These are phyloP conservation scores for Lactarius akahatsu DNA, from an alignment of 768 basidiomycete species.

Conservation along the genomic window DNA sequence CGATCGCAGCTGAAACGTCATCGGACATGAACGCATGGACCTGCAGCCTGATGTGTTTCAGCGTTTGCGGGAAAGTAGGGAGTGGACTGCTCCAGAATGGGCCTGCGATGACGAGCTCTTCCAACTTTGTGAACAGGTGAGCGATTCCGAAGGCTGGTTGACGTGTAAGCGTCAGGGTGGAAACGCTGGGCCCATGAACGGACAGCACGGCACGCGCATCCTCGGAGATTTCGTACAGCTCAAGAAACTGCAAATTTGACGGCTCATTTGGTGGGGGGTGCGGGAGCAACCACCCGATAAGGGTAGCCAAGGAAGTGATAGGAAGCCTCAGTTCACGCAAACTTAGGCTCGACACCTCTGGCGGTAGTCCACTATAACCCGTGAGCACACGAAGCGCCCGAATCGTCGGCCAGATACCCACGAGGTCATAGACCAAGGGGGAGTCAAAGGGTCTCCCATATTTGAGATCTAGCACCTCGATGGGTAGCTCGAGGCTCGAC, in stretches of 20 bases:
- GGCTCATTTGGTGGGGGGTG: not conserved
- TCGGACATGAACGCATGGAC: slow-evolving; percentile 23
- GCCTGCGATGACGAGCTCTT: slow-evolving; percentile 19
- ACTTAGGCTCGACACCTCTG: not conserved
- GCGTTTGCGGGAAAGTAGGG: slow-evolving; percentile 15
- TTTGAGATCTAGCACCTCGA: slow-evolving; percentile 21
- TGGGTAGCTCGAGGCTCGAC: slow-evolving; percentile 15
- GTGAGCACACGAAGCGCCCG: slow-evolving; percentile 22
- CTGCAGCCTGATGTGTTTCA: slow-evolving; percentile 23
- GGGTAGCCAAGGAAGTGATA: slow-evolving; percentile 15
- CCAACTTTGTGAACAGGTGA: slow-evolving; percentile 14
- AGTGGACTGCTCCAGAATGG: slow-evolving; percentile 22
- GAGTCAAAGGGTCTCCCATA: slow-evolving; percentile 8
- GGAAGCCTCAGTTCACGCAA: slow-evolving; percentile 23
- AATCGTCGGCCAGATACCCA: slow-evolving; percentile 14
- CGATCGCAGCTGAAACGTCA: slow-evolving; percentile 5
- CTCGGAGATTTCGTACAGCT: slow-evolving; percentile 19
- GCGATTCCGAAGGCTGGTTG: slow-evolving; percentile 20
- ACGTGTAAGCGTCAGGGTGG: slow-evolving; percentile 17
- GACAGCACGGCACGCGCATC: not conserved
- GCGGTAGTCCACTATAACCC: not conserved
- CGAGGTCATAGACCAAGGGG: slow-evolving; percentile 17
- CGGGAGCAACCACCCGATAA: slow-evolving; percentile 21
- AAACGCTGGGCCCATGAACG: slow-evolving; percentile 7
- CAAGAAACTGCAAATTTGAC: slow-evolving; percentile 13